Conservation (phyloP, 1,284 basidiomycete genomes). For the Moesziomyces sp. region DNA sequence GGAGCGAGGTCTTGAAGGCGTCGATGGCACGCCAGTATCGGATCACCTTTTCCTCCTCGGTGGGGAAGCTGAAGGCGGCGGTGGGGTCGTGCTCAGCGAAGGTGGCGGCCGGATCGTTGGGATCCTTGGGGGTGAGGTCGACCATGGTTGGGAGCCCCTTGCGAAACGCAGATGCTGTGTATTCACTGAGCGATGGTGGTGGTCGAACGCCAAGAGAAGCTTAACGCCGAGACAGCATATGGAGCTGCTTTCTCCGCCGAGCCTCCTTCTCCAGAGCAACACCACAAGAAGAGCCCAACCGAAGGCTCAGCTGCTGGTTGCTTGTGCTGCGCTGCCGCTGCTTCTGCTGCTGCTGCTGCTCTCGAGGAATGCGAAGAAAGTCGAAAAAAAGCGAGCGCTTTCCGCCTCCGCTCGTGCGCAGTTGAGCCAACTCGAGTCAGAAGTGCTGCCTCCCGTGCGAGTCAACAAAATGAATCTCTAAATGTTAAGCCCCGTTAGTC, state of each 20-base stretch:
- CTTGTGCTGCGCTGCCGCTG: too few relatives aligned
- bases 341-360: too few relatives aligned
- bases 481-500: too few relatives aligned
- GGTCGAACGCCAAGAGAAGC: background rate
- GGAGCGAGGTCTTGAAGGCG: conserved; percentile 93
- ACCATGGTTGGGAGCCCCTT: conserved; percentile 20
- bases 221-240: too few relatives aligned
- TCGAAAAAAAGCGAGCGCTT: too few relatives aligned
- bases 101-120: conserved; percentile 21
- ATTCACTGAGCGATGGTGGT: conserved; percentile 25
- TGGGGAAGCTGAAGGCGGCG: conserved; percentile 84
- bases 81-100: conserved; percentile 63
- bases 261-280: too few relatives aligned
- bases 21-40: conserved; percentile 95
- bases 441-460: conserved; percentile 4
- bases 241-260: too few relatives aligned
- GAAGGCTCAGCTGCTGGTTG: too few relatives aligned
- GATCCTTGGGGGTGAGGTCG: conserved; percentile 13
- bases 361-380: too few relatives aligned
- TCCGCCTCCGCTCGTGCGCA: too few relatives aligned
- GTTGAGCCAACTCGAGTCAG: background rate
- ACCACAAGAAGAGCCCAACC: too few relatives aligned
- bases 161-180: background rate
- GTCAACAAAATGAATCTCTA: too few relatives aligned
- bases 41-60: conserved; percentile 92